These are phyloP conservation scores for Irpex sp. DNA, from an alignment of 1,284 basidiomycete genomes.

Conservation along the genomic window DNA sequence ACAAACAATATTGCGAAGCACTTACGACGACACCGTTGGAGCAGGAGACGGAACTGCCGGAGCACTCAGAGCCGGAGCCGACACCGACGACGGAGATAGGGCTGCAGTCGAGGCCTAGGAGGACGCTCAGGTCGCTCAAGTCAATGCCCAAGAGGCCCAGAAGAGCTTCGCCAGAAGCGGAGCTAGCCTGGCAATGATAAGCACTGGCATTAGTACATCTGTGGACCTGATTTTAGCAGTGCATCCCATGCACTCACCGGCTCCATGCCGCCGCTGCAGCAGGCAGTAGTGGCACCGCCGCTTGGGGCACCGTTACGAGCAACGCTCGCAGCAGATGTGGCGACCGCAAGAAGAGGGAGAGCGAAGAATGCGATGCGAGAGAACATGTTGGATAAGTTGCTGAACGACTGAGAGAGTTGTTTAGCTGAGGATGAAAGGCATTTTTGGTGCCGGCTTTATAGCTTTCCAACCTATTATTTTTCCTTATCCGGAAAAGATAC, in stretches of 20 bases:
- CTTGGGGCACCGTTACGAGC: conserved; percentile 6
- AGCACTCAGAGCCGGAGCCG: conserved; percentile 8
- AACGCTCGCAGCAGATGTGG: conserved; percentile 6
- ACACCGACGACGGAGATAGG: conserved; percentile 12
- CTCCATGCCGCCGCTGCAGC: conserved; percentile 4
- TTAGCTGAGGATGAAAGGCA: conserved; percentile 2
- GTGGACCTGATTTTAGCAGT: not conserved
- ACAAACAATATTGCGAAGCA: not conserved
- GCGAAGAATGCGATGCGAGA: conserved; percentile 9
- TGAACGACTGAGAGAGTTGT: conserved; percentile 1
- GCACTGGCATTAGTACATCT: not conserved
- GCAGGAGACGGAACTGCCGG: conserved; percentile 7
- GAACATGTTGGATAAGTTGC: conserved; percentile 9
- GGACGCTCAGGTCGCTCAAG: conserved; percentile 2
- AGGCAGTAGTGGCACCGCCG: conserved; percentile 2
- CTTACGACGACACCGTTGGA: conserved; percentile 11
- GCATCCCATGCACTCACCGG: not conserved
- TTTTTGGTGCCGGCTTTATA: not conserved
- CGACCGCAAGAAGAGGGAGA: conserved; percentile 12
- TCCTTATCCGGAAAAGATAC: not conserved
- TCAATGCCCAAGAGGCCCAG: not conserved
- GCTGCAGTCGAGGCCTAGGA: conserved; percentile 9
- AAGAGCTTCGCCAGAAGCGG: not conserved
- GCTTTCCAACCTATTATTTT: not conserved
- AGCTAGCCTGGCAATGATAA: conserved; percentile 2